phyloP scores from a whole-genome alignment of 2,329 filamentous ascomycete species.

The Exophiala oligosperma region DNA sequence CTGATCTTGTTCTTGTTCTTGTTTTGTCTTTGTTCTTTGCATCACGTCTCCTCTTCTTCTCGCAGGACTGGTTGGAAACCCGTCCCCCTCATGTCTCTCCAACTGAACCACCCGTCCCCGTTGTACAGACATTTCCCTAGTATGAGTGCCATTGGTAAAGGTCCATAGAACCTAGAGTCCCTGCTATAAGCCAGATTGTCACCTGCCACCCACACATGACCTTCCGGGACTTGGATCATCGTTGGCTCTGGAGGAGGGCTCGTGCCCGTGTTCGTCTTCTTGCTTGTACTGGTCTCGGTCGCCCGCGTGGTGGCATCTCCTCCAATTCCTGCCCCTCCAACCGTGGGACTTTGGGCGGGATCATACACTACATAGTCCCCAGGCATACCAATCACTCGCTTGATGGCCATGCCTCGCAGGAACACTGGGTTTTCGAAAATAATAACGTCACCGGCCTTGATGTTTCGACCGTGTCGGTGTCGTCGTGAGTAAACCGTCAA shows the following conservation, averaged over 20 bases:
- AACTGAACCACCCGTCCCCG: slow-evolving; percentile 25
- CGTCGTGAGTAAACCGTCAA: slow-evolving; percentile 64
- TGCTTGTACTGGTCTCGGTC: too few relatives aligned
- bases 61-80: slow-evolving; percentile 7
- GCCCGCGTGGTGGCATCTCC: slow-evolving; percentile 5
- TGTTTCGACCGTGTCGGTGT: slow-evolving; percentile 66
- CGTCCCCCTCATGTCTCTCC: slow-evolving; percentile 19
- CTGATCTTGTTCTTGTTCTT: not conserved
- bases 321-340: slow-evolving; percentile 19
- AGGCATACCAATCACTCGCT: slow-evolving; percentile 75
- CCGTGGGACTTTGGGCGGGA: slow-evolving; percentile 28
- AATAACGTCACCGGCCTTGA: slow-evolving; percentile 81
- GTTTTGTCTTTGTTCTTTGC: slow-evolving; percentile 2
- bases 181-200: slow-evolving; percentile 83
- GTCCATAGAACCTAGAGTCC: slow-evolving; percentile 85
- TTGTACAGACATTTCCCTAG: slow-evolving; percentile 63
- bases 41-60: not conserved
- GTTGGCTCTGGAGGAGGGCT: slow-evolving; percentile 27
- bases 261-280: too few relatives aligned
- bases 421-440: slow-evolving; percentile 73
- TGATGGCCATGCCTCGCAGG: slow-evolving; percentile 63
- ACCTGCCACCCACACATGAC: slow-evolving; percentile 87
- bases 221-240: slow-evolving; percentile 68
- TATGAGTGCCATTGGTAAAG: slow-evolving; percentile 80
- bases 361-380: slow-evolving; percentile 56